Conservation (phyloP, 495 filamentous ascomycete genomes). For the Trichoderma virens region DNA sequence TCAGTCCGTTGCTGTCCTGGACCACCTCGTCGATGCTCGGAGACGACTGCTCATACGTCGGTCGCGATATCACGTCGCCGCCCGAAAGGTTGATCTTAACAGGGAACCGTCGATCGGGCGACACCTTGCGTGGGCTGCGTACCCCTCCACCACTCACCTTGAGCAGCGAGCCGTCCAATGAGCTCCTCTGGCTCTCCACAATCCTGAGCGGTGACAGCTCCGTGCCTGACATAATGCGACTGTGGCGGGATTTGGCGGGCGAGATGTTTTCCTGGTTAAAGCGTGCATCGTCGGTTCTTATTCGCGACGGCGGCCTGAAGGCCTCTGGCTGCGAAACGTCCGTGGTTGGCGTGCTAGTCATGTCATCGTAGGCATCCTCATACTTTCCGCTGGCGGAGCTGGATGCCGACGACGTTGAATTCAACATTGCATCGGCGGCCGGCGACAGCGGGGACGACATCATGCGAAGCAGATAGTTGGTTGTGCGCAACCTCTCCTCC, state of each 20-base stretch:
- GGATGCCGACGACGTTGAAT: slow-evolving; percentile 25
- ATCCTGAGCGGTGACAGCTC: slow-evolving; percentile 45
- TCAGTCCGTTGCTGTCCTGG: slow-evolving; percentile 32
- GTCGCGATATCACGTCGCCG: slow-evolving; percentile 13
- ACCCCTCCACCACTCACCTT: slow-evolving; percentile 14
- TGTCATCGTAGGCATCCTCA: slow-evolving; percentile 21
- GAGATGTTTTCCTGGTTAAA: slow-evolving; percentile 24
- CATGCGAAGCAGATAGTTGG: background rate
- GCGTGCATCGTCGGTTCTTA: background rate
- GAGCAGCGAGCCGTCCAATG: slow-evolving; percentile 14
- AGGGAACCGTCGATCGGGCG: slow-evolving; percentile 47
- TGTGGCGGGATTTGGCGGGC: slow-evolving; percentile 34
- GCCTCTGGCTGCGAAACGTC: background rate
- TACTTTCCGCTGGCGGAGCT: slow-evolving; percentile 18
- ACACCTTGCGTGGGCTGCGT: slow-evolving; percentile 38
- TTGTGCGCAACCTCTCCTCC: background rate
- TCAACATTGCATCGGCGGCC: slow-evolving; percentile 27
- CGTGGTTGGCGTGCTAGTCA: slow-evolving; percentile 14
- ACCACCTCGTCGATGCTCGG: slow-evolving; percentile 37
- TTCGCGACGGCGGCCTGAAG: background rate
- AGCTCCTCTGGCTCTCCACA: slow-evolving; percentile 16
- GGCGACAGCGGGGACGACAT: slow-evolving; percentile 34
- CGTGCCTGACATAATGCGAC: slow-evolving; percentile 38
- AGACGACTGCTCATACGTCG: slow-evolving; percentile 29
- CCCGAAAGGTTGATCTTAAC: slow-evolving; percentile 34